Evolutionary conservation across 2,329 filamentous ascomycete species (phyloP).

Genomic region (Myriosclerotinia curreyana): DNA sequence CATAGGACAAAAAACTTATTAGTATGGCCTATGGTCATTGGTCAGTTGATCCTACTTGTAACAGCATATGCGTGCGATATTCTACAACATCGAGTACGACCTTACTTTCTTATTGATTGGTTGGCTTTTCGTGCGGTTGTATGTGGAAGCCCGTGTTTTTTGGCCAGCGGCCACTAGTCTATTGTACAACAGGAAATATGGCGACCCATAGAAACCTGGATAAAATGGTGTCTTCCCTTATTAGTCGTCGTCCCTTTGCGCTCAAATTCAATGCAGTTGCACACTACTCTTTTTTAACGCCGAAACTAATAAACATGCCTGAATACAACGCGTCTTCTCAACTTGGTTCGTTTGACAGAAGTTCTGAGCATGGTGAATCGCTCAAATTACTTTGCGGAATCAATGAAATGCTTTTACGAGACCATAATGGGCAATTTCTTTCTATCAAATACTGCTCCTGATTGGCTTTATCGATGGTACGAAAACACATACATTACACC

Average conservation of each 20-base stretch:
- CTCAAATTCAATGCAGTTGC: not conserved
- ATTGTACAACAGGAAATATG: not conserved
- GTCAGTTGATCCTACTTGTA: not conserved
- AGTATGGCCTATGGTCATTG: not conserved
- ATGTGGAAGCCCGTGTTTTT: not conserved
- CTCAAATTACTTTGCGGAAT: not conserved
- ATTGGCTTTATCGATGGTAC: not conserved
- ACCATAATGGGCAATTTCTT: not conserved
- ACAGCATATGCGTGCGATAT: not conserved
- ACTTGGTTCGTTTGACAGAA: not conserved
- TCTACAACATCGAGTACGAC: not conserved
- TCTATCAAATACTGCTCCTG: no score
- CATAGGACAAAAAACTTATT: not conserved
- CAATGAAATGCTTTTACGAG: not conserved
- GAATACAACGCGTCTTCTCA: not conserved
- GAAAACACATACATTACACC: not conserved
- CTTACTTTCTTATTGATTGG: not conserved
- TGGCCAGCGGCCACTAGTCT: not conserved
- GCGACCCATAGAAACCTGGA: not conserved
- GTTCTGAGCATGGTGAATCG: not conserved
- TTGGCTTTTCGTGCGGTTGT: not conserved
- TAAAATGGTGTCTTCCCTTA: not conserved
- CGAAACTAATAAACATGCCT: not conserved
- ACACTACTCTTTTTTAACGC: no score
- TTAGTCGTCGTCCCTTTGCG: not conserved